A percentile compares a stretch with the other conserved stretches of the same genome.
These are phyloP conservation scores for Sphaerosporella brunnea DNA, from an alignment of 495 filamentous ascomycete species.

Conservation along the genomic window DNA sequence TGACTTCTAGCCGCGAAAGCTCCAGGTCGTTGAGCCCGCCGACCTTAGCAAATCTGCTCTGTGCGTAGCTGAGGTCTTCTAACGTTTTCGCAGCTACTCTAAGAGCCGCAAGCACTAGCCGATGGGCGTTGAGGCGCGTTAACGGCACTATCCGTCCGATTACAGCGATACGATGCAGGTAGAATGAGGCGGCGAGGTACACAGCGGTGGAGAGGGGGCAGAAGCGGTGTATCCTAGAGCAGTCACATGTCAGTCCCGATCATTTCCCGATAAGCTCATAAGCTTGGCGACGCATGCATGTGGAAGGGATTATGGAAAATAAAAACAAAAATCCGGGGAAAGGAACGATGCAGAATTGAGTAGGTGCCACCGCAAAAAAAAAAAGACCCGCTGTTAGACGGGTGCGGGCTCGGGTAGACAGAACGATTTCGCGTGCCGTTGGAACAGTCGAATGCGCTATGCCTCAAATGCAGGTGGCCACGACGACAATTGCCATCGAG, in stretches of 20 bases:
- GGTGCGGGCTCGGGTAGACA: no score
- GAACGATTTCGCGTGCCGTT: no score
- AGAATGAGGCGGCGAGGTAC: slow-evolving; percentile 80
- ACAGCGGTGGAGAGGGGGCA: slow-evolving; percentile 95
- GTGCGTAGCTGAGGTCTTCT: slow-evolving; percentile 75
- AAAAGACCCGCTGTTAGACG: no score
- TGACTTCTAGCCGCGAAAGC: slow-evolving; percentile 69
- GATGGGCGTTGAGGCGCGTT: slow-evolving; percentile 68
- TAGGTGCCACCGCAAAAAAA: no score
- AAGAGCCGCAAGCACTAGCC: slow-evolving; percentile 66
- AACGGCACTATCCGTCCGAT: slow-evolving; percentile 55
- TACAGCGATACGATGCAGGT: slow-evolving; percentile 64
- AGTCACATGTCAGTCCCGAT: not conserved
- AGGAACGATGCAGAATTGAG: no score
- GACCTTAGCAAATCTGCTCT: slow-evolving; percentile 67
- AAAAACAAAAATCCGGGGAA: not conserved
- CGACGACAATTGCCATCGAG: no score
- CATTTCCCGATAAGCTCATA: no score
- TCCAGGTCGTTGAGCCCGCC: slow-evolving; percentile 72
- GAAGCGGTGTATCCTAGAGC: slow-evolving; percentile 48
- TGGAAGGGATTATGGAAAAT: not conserved
- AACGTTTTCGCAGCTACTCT: slow-evolving; percentile 81
- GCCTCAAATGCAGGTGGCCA: no score
- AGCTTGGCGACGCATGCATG: not conserved
- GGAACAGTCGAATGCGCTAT: no score